Evolutionary conservation across 306 rosid genomes (phyloP), one percentile per base, ranked within the genome.

Genomic region (Dryas octopetala): DNA sequence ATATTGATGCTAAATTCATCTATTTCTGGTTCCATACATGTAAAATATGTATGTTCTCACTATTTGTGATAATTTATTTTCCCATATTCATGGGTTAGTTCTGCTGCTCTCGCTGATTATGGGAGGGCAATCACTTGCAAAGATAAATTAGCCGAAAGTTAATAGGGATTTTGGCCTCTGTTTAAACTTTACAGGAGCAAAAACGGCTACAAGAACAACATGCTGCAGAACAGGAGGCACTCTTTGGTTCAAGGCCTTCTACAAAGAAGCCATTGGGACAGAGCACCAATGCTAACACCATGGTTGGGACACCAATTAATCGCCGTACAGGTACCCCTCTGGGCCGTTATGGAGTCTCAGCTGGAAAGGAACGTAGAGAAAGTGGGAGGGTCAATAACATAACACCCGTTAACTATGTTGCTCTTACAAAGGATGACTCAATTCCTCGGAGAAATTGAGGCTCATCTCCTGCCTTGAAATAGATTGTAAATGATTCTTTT

Each of bases 401-500:
- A 62, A 87, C 80, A 58, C 95, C 96, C 54, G 88, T 75, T 44
- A 94, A 91, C 86, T 91, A 91, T 74, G 98, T 91, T 75, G 88
- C 98, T 81, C 97, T 94, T 74, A 82, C 86, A 0, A 94, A 90
- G 79, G 95, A 91, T 62, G 93, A 91, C 74, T 72, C 95, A 54
- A 62, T 58, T 55, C 80, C 91, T 47, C 62, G 79, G 66, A 85
- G 81, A 8, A 79, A 48, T 81, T 85, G 82, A 80, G 75, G 82
- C 59, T 59, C 6, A 76, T 72, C 45, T 32, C 65, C 49, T 73
- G 46, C 12, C 57, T 40, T 19, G 28, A 10, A 13, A 12, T 49
- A 63, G 73, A 11, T 17, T 79, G 66, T 79, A 78, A 50, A 67
- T 77, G 82, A 60, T 50, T 38, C 32, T 53, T 71, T 7, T 58